phyloP scores from a whole-genome alignment of 257 asterid species.

The Lantana camara region DNA sequence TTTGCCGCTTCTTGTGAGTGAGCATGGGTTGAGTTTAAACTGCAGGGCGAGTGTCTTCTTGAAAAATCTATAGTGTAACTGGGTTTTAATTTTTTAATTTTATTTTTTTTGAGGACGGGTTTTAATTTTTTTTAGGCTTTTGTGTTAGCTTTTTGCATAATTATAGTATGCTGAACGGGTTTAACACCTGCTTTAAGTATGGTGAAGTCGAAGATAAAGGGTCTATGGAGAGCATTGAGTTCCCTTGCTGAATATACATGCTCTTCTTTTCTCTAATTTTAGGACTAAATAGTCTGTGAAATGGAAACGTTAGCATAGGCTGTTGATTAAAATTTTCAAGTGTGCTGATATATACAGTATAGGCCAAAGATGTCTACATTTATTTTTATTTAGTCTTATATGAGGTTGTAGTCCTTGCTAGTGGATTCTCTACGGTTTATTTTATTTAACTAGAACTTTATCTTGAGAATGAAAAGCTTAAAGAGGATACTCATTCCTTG shows the following conservation, averaged over 20 bases:
- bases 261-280: constrained; percentile 1
- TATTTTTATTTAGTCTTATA: neutral
- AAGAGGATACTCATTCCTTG: neutral
- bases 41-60: constrained; percentile 6
- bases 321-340: neutral
- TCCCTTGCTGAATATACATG: neutral
- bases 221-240: constrained; percentile 1
- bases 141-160: neutral
- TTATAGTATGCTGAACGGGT: neutral
- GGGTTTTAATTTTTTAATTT: neutral
- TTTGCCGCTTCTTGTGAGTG: constrained; percentile 5
- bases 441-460: neutral
- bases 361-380: neutral
- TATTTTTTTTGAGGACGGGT: no score
- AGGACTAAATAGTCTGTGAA: neutral
- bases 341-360: neutral
- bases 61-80: neutral
- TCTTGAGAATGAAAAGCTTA: neutral
- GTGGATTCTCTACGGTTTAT: neutral
- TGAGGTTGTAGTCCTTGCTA: neutral
- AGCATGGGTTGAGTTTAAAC: neutral
- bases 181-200: neutral
- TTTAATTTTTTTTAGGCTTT: neutral
- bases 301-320: neutral
- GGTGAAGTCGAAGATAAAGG: neutral